phyloP scores from a whole-genome alignment of 352 stramenopile genomes.

The Globisporangium iwayamae region DNA sequence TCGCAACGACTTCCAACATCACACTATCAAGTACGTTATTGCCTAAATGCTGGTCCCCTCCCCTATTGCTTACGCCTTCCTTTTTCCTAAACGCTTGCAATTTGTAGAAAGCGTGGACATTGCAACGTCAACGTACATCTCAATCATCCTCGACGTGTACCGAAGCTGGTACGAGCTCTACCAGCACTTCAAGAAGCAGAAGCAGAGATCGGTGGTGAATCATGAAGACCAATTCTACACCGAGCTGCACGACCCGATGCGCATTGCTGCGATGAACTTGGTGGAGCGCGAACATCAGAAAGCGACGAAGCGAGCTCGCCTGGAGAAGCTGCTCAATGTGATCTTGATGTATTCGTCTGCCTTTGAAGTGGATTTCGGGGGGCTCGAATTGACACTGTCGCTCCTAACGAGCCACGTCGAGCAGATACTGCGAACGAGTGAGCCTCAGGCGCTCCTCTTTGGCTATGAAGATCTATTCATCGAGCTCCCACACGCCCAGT shows the following conservation, averaged over 20 bases:
- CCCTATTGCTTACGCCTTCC: too few species aligned
- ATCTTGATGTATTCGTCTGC: constrained; percentile 48
- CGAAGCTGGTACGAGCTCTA: constrained; percentile 40
- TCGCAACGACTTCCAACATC: constrained; percentile 17
- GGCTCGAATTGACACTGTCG: constrained; percentile 43
- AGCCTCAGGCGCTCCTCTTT: constrained; percentile 20
- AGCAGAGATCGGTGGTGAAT: constrained; percentile 14
- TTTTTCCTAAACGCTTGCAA: neutral
- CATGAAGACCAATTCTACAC: constrained; percentile 10
- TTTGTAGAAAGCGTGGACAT: constrained; percentile 24
- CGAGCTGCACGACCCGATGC: constrained; percentile 3
- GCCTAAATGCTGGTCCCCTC: too few species aligned
- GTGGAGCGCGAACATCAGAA: constrained; percentile 19
- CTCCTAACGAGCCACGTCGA: constrained; percentile 48
- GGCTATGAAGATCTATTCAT: constrained; percentile 46
- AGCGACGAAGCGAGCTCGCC: constrained; percentile 23
- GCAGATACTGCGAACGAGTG: constrained; percentile 18
- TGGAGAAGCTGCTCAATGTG: constrained; percentile 49
- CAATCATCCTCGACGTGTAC: constrained; percentile 47
- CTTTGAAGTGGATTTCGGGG: constrained; percentile 44
- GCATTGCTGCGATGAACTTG: constrained; percentile 14
- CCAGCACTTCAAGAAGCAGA: constrained; percentile 29
- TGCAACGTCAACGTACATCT: constrained; percentile 38
- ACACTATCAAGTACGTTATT: constrained; percentile 4
- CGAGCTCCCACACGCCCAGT: constrained; percentile 21